Base-by-base conservation (phyloP, 1,284 basidiomycete species). In the Sutorius eximius region DNA sequence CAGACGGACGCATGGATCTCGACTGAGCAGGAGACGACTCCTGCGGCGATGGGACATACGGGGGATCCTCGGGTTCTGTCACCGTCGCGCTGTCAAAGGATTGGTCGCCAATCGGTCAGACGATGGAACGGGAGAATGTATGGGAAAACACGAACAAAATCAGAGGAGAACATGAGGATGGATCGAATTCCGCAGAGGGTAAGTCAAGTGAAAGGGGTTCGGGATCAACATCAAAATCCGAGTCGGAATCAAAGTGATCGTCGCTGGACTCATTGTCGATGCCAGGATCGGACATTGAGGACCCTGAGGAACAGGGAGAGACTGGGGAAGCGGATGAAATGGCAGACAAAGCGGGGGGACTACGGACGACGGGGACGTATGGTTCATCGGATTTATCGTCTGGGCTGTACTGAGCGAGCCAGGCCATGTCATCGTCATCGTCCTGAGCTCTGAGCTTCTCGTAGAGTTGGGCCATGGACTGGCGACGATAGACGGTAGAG, bases 391-490 rank as follows among this genome's bases (percentile, higher is more conserved):
- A 58, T 57, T 72, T 69, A 49, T 69, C 69, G 34, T 73, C 71
- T 24, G 67, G 67, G 18, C 67, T 70, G 48, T 56, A 69, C 53
- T 73, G 70, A 13, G 68, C 68, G 13, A 69, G 70, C 68, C 68
- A 69, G 41, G 70, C 66, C 55, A 68, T 58, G 49, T 71, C 70
- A 38, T 69, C 68, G 36, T 68, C 69, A 8, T 72, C 68, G 44
- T 69, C 70, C 45, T 72, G 68, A n/a, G 68, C 68, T 40, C 58
- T 69, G 20, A 69, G 68, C 43, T 69, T 69, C 38, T 69, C 71
- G 29, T 69, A 69, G 2, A 69, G 70, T 41, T 70, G 71, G 10
- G 64, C 70, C 68, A 69, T 71, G 27, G 68, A 69, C 57, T 71
- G 68, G 55, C 68, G 68, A 61, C 68, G 68, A 47, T 71, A 72